Evolutionary conservation across 202 grass and related monocot genomes (phyloP), one percentile per base, ranked within the genome.

Genomic region (Panicum virgatum): DNA sequence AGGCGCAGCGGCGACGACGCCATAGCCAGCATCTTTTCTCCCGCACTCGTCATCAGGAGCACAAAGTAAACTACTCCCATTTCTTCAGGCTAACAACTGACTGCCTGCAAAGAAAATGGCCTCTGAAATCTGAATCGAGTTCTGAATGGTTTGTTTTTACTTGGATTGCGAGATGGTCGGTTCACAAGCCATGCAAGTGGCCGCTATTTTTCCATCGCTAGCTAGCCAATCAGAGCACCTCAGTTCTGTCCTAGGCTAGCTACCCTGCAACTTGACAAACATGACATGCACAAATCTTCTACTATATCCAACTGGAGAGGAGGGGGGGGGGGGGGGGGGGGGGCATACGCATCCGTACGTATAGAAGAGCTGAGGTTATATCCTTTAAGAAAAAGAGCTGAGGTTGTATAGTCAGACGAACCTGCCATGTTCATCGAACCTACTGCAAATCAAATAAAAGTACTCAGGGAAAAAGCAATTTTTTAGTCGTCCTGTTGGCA

Each of bases 401-500:
- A 34, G 29, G 76, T 38, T 52, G 5, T n/a, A n/a, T n/a, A n/a
- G n/a, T n/a, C n/a, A n/a, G n/a, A n/a, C n/a, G n/a, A n/a, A n/a
- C n/a, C n/a, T n/a, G n/a, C n/a, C n/a, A 82, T 34, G 66, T 51
- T 62, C n/a, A 42, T 45, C 3, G 67, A 34, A 73, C 60, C n/a
- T 80, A 15, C 25, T 47, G 66, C 43, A 40, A 0, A 34, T 34
- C 32, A 34, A 34, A 30, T 30, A 30, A 30, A 56, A 83, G 7
- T 19, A 44, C 27, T 52, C 23, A 30, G 30, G 0, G n/a, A 72
- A 18, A 84, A 65, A 78, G 48, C 37, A 73, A 45, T 1, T 46
- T 80, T 58, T 56, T 4, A 37, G 58, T 74, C 50, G 15, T 65
- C 12, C 46, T 34, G 10, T 12, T 66, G 36, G 37, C 60, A 58